These are phyloP conservation scores for Metarhizium anisopliae DNA, from an alignment of 2,329 filamentous ascomycete genomes.

Conservation along the genomic window DNA sequence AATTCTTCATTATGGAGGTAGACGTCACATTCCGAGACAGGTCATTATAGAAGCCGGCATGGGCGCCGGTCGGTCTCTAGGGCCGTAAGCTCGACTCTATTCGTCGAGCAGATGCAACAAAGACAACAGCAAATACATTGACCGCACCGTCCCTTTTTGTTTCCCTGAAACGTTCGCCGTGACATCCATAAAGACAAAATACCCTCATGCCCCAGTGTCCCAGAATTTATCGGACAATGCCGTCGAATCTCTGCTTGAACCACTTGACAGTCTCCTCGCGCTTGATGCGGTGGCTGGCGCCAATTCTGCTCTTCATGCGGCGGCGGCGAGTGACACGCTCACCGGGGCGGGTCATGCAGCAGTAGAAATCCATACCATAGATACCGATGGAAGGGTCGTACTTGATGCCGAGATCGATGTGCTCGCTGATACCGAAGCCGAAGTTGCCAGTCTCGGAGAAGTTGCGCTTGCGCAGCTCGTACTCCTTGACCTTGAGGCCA, in stretches of 20 bases:
- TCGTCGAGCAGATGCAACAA: constrained; percentile 43
- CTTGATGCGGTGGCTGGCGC: constrained; percentile 86
- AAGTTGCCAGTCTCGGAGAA: constrained; percentile 99
- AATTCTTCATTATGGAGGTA: background rate
- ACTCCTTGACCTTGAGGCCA: constrained; percentile 99
- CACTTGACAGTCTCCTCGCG: constrained; percentile 94
- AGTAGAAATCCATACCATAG: constrained; percentile 99
- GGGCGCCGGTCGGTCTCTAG: constrained; percentile 63
- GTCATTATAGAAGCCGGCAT: constrained; percentile 51
- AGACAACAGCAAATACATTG: constrained; percentile 33
- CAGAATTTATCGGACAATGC: constrained; percentile 87
- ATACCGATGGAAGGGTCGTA: constrained; percentile 98
- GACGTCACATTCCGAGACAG: constrained; percentile 27
- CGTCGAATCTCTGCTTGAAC: constrained; percentile 88
- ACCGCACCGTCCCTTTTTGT: constrained; percentile 22
- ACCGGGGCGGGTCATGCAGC: constrained; percentile 99
- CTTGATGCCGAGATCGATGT: constrained; percentile 99
- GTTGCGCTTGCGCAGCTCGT: constrained; percentile 98
- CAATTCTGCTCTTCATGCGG: constrained; percentile 79
- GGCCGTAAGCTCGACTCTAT: constrained; percentile 56
- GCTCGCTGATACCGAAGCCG: constrained; percentile 99
- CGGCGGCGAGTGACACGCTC: constrained; percentile 95
- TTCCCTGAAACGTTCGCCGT: constrained; percentile 30
- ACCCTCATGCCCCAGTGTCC: background rate
- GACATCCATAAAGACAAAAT: constrained; percentile 28